Conservation (phyloP, 2,329 filamentous ascomycete genomes). For the Stagonosporopsis chrysanthemi region DNA sequence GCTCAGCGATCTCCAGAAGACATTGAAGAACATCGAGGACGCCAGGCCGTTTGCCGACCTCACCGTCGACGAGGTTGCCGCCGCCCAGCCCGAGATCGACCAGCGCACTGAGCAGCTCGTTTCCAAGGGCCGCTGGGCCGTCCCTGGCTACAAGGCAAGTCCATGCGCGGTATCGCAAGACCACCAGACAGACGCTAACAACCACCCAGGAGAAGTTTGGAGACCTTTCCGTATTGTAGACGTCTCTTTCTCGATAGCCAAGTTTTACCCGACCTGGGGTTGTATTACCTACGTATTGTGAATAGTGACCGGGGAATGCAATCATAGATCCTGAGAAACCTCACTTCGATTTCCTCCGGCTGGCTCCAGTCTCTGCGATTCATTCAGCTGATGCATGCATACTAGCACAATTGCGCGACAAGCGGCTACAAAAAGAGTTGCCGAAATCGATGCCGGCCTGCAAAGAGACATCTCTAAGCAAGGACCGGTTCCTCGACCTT, state of each 20-base stretch:
- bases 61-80: conserved; percentile 95
- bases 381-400: neutral
- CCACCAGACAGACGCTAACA: conserved; percentile 55
- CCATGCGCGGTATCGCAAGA: neutral
- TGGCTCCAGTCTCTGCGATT: neutral
- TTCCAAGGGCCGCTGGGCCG: conserved; percentile 96
- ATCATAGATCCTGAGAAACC: conserved; percentile 33
- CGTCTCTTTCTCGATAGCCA: conserved; percentile 36
- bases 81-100: conserved; percentile 95
- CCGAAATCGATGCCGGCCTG: neutral
- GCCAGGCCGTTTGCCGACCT: conserved; percentile 95
- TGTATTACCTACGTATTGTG: conserved; percentile 52
- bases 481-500: neutral
- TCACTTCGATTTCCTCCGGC: neutral
- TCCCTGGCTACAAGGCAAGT: conserved; percentile 97
- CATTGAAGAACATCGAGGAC: conserved; percentile 95
- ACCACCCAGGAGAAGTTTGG: conserved; percentile 90
- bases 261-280: conserved; percentile 44
- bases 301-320: conserved; percentile 50
- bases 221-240: conserved; percentile 93
- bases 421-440: neutral
- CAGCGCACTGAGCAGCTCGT: conserved; percentile 95
- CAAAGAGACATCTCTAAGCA: neutral
- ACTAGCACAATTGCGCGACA: neutral
- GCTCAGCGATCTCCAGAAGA: conserved; percentile 91